A percentile compares a stretch with the other conserved stretches of the same genome.
phyloP scores from a whole-genome alignment of 306 rosid species.

The Spatholobus suberectus region DNA sequence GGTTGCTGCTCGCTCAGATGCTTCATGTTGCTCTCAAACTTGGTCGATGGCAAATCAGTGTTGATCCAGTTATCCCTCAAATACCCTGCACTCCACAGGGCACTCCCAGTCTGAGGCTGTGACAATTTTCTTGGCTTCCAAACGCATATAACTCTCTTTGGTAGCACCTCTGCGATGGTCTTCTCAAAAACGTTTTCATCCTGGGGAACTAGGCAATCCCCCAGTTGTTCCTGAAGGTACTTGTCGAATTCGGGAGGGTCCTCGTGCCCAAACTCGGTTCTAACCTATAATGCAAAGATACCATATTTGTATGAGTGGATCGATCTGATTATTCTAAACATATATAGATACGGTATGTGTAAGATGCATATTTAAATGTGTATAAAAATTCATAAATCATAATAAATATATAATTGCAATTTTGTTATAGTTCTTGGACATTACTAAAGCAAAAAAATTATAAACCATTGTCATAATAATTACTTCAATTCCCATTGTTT shows the following conservation, averaged over 20 bases:
- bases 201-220: conserved; percentile 70
- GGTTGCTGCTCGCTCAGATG: conserved; percentile 70
- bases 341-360: not conserved
- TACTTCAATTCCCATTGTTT: too few species aligned
- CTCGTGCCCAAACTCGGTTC: conserved; percentile 84
- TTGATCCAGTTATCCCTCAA: conserved; percentile 86
- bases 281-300: conserved; percentile 46
- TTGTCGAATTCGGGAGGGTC: conserved; percentile 85
- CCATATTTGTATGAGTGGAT: too few species aligned
- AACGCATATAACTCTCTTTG: conserved; percentile 76
- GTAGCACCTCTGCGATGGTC: conserved; percentile 68
- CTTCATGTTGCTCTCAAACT: conserved; percentile 84
- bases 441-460: too few species aligned
- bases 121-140: conserved; percentile 88
- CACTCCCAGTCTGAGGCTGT: conserved; percentile 56
- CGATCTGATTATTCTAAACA: not conserved
- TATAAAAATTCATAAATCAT: too few species aligned
- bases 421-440: not conserved
- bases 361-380: too few species aligned
- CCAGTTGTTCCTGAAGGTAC: conserved; percentile 67
- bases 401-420: too few species aligned
- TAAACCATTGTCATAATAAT: not conserved
- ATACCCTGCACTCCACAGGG: conserved; percentile 71
- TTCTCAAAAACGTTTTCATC: conserved; percentile 70
- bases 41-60: conserved; percentile 90